Base-by-base conservation (phyloP, 441 rosid genomes). In the Jatropha podagrica region DNA sequence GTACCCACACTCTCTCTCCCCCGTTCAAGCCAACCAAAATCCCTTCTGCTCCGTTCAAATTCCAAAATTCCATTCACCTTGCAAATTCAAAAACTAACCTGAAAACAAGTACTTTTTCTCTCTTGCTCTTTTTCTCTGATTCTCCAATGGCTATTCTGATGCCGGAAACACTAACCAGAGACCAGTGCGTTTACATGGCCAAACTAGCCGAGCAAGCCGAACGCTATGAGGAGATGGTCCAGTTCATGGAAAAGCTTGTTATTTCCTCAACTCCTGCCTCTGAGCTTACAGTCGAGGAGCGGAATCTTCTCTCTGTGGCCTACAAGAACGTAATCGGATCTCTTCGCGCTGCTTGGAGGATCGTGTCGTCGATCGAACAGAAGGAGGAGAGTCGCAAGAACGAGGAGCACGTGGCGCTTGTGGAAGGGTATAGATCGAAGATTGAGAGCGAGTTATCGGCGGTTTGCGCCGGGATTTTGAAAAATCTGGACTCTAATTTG, bases 391-490 rank as follows among this genome's bases (percentile, higher is more conserved):
- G 87, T 49, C 75, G 84, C 71, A 83, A 83, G 85, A 89, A 87
- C 82, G 88, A 87, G 20, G 89, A 86, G 18, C 89, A 89, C 80
- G 94, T 86, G 41, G 74, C 81, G 64, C 89, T 91, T 2, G 94
- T 91, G 27, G 89, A 89, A 84, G 97, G 89, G 58, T 92, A 92
- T 84, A 90, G 95, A 86, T 88, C 94, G 56, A 90, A 87, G 87
- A 86, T 92, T 46, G 98, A 92, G 89, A 55, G 51, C 11, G 97
- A 94, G 86, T 84, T 94, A 44, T 69, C 91, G 1, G 86, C 84
- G 3, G 91, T 94, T 15, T 94, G 98, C 80, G 90, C 85, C 3
- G 90, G 94, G 55, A 92, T 94, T 38, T 77, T 94, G 71, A 82
- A 63, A 83, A 70, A 90, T 20, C 74, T 89, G 69, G 98, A 89